A percentile compares a stretch with the other conserved stretches of the same genome.
Conservation (phyloP, 768 basidiomycete genomes). For the Lyophyllum shimeji region DNA sequence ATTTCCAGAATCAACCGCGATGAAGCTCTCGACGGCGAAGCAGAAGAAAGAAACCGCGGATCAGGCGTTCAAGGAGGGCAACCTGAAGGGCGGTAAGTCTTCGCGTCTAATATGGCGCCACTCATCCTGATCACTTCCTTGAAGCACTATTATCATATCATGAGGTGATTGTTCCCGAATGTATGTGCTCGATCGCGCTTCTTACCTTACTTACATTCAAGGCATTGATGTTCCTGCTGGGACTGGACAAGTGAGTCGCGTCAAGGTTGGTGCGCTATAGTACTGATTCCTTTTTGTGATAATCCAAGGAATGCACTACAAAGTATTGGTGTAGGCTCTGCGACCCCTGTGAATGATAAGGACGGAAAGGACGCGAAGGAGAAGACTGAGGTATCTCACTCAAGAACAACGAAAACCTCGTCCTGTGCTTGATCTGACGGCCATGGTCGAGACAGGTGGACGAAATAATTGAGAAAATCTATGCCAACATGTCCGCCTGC, state of each 20-base stretch:
- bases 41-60: constrained; percentile 68
- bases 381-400: constrained; percentile 59
- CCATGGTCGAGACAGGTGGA: constrained; percentile 51
- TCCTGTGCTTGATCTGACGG: not conserved
- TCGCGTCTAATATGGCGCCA: not conserved
- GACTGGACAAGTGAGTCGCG: constrained; percentile 69
- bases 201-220: constrained; percentile 22
- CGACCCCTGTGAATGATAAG: constrained; percentile 25
- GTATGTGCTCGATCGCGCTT: not conserved
- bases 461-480: constrained; percentile 75
- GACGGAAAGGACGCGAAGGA: constrained; percentile 45
- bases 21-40: constrained; percentile 61
- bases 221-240: constrained; percentile 73
- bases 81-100: constrained; percentile 55
- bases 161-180: constrained; percentile 34
- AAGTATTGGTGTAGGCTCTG: constrained; percentile 44
- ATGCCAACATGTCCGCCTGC: constrained; percentile 84
- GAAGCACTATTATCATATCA: constrained; percentile 74
- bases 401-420: not conserved
- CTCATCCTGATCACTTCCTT: not conserved
- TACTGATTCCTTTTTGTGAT: not conserved
- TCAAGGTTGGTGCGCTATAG: not conserved
- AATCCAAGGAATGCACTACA: constrained; percentile 52
- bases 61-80: constrained; percentile 66
- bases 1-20: constrained; percentile 27